Base-by-base conservation (phyloP, 495 filamentous ascomycete species). In the Talaromyces thailandensis region DNA sequence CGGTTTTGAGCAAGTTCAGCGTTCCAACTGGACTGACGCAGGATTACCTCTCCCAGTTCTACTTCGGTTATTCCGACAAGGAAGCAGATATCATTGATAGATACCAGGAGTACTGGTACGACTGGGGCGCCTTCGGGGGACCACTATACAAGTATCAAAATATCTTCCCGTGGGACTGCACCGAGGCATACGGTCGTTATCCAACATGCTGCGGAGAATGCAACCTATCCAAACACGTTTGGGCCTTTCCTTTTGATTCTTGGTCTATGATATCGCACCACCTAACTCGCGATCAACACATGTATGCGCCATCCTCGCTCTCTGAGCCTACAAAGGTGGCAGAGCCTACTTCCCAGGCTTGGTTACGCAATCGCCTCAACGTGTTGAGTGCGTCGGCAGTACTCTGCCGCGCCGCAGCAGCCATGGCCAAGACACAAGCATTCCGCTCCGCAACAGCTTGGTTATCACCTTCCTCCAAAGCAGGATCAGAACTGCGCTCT, bases 101-200 rank as follows among this genome's bases (percentile, higher is more conserved):
- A 1, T 66, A 73, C 1, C 65, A 67, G 53, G 75, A 78, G 51
- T 79, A 79, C 67, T 80, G 71, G 74, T 62, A 71, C 58, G 74
- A 79, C 66, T 80, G 75, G 76, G 77, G 71, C 26, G 68, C 71
- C 7, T 78, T 79, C 43, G 69, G 67, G 9, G 66, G 1, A 21
- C 66, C 65, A 0, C 50, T 79, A 12, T 77, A 78, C 64, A 61
- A 61, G 18, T 68, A 73, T 63, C 71, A 75, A 50, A 62, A 71
- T 58, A 50, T 76, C 29, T 79, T 79, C 48, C 74, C 74, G 18
- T 77, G 75, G 77, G 76, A 79, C 63, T 79, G 75, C 67, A 78
- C 77, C 9, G 73, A 77, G 60, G 76, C 75, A 9, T 76, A 68
- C 64, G 64, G 65, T 35, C 65, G 68, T 5, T 71, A 74, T 43